Base-by-base conservation (phyloP, 2,329 filamentous ascomycete species). In the Botryotinia narcissicola region DNA sequence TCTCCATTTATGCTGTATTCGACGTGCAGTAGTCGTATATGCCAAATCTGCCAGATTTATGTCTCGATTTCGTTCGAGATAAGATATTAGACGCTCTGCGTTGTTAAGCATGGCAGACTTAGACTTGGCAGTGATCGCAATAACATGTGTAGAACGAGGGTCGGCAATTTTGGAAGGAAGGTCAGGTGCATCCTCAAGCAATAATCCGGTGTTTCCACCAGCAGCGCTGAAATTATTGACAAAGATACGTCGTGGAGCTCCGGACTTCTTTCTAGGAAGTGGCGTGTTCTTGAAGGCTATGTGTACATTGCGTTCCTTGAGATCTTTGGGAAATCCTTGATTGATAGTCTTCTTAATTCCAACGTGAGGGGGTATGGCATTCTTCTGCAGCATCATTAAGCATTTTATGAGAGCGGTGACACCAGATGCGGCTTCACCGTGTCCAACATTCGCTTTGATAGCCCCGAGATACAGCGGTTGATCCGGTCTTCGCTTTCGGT, bases 1-100 rank as follows among this genome's bases (percentile, higher is more conserved):
- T 42, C 88, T 85, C 83, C 86, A 87, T 77, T 86, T 84, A 80
- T 90, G 87, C 75, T 91, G 90, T 18, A 89, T 86, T 62, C 87
- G 86, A 35, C 90, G 86, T 22, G 78, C 79, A 40, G 78, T 79
- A 10, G 78, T 79, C 3, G 80, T 80, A 68, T 81, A 81, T 25
- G 80, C 77, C 10, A 81, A 71, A 74, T 80, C 77, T 4, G 75
- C 54, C 37, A 81, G 71, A 37, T 73, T 72, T 20, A 76, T 75
- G 22, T 74, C 71, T 40, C 79, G 75, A 57, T 78, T 76, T 48
- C 75, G 62, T 29, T 79, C 74, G 22, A 80, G 60, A 61, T 77
- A 80, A 7, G 71, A 68, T 29, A 79, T 68, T 7, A 80, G 61
- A n/a, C 75, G 74, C 32, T 77, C 70, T n/a, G 75, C 73, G 57